Conservation (phyloP, 345 rosid genomes). For the Syzygium aqueum region DNA sequence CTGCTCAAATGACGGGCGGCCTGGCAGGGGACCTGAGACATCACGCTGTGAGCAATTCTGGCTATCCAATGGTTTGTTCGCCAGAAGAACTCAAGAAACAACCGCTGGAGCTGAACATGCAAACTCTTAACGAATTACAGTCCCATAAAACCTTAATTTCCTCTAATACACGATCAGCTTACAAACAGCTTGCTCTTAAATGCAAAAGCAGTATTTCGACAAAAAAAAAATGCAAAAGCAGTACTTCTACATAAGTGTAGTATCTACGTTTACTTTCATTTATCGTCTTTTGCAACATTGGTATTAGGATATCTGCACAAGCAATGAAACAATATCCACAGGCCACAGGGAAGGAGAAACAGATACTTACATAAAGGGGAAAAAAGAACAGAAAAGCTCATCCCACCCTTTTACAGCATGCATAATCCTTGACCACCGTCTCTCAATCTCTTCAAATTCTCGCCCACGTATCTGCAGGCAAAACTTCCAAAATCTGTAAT, state of each 20-base stretch:
- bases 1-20: not conserved
- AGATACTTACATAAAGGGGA: not conserved
- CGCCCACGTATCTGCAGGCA: conserved; percentile 20
- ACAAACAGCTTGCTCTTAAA: not conserved
- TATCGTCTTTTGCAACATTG: not conserved
- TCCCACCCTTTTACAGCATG: conserved; percentile 41
- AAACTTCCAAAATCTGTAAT: not conserved
- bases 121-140: not conserved
- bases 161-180: not conserved
- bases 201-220: not conserved
- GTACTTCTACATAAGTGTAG: not conserved
- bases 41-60: not conserved
- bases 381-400: not conserved
- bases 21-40: not conserved
- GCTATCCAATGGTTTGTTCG: not conserved
- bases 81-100: not conserved
- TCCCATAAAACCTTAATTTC: not conserved
- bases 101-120: not conserved
- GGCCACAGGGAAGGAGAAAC: not conserved
- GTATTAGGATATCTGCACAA: not conserved
- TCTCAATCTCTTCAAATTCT: conserved; percentile 31
- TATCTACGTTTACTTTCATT: not conserved
- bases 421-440: conserved; percentile 34
- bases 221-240: not conserved
- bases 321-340: not conserved